Base-by-base conservation (phyloP, 164 flowering plant species). In the Protea cynaroides region DNA sequence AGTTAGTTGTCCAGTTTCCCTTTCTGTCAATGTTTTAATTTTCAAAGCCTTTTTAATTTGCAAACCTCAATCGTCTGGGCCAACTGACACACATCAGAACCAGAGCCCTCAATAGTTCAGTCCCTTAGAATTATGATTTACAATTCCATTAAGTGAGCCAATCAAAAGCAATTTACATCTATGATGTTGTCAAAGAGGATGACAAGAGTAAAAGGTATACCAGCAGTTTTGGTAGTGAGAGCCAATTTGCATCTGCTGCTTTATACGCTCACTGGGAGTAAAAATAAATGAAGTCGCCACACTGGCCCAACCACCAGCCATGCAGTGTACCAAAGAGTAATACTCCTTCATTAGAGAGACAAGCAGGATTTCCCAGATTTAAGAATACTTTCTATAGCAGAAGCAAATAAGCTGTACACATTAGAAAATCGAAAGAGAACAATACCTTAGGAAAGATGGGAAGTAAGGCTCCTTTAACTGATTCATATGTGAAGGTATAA, bases 181-280 rank as follows among this genome's bases (percentile, higher is more conserved):
- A 17, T 38, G 55, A 46, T 1, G 24, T 37, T 8, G 52, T 14
- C 37, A 59, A 59, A 46, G 15, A 22, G 25, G 24, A 64, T 46
- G 52, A 50, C 19, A 56, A 15, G 44, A 19, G 40, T n/a, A n/a
- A 2, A 62, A 53, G 23, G 63, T 64, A 61, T 88, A 95, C 99
- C 97, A 95, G 80, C 90, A 84, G 72, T 81, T 92, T 37, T 69
- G 76, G 73, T 95, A 92, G 66, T 75, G 89, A 3, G 87, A 80
- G 67, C 90, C 79, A 75, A 95, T 83, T 90, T 95, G 99, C 96
- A 95, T 88, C 84, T 95, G 99, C 79, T 95, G 99, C 83, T 95
- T 95, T 72, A 95, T 81, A 24, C 86, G 84, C 75, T 95, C 99
- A 74, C 97, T 95, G 17, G 99, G 99, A 65, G 99, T 95, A 69